Conservation (phyloP, 306 rosid species). For the Chamaecrista fasciculata region DNA sequence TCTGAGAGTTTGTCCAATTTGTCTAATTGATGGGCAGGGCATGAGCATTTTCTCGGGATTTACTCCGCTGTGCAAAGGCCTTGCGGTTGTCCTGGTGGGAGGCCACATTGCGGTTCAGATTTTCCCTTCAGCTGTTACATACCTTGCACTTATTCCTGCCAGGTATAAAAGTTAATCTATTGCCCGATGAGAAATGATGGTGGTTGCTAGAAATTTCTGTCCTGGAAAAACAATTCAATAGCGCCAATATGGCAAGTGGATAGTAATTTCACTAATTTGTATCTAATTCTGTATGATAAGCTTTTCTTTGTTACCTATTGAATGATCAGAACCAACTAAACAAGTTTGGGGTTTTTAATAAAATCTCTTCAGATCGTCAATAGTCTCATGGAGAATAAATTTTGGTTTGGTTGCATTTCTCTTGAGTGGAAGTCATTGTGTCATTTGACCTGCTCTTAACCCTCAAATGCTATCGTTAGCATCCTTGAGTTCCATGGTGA, state of each 20-base stretch:
- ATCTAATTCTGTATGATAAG: not conserved
- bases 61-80: conserved; percentile 75
- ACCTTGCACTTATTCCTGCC: conserved; percentile 90
- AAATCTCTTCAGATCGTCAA: not conserved
- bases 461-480: not conserved
- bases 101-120: conserved; percentile 67
- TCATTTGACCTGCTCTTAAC: not conserved
- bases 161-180: conserved; percentile 33
- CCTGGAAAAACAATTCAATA: not conserved
- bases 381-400: not conserved
- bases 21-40: conserved; percentile 37
- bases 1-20: not conserved
- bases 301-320: not conserved
- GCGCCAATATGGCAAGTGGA: not conserved
- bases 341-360: not conserved
- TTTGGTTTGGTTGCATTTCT: not conserved
- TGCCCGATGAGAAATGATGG: not conserved
- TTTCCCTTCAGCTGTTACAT: conserved; percentile 57
- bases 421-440: not conserved
- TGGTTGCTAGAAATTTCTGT: not conserved
- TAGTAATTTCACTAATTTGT: not conserved
- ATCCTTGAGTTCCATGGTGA: not conserved
- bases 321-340: not conserved
- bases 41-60: conserved; percentile 61
- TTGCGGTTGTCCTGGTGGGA: conserved; percentile 65